These are phyloP conservation scores for Penicillium arizonense DNA, from an alignment of 495 filamentous ascomycete genomes.

Conservation along the genomic window DNA sequence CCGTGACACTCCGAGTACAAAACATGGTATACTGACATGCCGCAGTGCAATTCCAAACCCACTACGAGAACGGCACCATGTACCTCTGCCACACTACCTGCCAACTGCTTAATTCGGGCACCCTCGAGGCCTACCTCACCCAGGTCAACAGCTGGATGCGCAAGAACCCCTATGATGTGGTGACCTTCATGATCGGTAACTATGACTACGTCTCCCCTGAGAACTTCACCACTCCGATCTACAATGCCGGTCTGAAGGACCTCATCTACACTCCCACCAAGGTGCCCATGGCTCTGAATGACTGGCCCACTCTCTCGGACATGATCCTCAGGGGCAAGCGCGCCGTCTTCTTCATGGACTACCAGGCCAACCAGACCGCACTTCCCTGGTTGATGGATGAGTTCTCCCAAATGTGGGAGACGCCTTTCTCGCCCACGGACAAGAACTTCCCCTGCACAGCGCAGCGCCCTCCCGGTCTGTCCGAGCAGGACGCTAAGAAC, in stretches of 20 bases:
- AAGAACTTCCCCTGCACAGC: conserved; percentile 56
- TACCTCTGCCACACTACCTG: conserved; percentile 76
- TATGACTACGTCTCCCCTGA: conserved; percentile 62
- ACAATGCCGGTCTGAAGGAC: conserved; percentile 63
- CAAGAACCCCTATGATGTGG: conserved; percentile 79
- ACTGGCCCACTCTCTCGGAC: conserved; percentile 82
- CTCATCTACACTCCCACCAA: conserved; percentile 71
- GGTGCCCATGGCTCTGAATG: conserved; percentile 63
- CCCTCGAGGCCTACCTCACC: conserved; percentile 70
- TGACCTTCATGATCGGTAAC: conserved; percentile 90
- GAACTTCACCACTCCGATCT: conserved; percentile 59
- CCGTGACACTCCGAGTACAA: background rate
- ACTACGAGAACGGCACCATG: conserved; percentile 60
- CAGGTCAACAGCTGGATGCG: conserved; percentile 71
- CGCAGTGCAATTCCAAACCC: conserved; percentile 78
- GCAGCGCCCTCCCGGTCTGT: conserved; percentile 60
- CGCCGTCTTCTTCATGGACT: conserved; percentile 72
- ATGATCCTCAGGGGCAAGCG: conserved; percentile 70
- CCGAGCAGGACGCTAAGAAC: conserved; percentile 45
- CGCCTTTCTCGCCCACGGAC: conserved; percentile 62
- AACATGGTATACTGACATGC: background rate
- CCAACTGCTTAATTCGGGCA: conserved; percentile 74
- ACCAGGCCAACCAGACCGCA: conserved; percentile 74
- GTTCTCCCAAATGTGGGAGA: conserved; percentile 67
- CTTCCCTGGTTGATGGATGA: conserved; percentile 69